A percentile compares a stretch with the other conserved stretches of the same genome.
These are phyloP conservation scores for Mycogone perniciosa DNA, from an alignment of 2,329 filamentous ascomycete genomes.

Conservation along the genomic window DNA sequence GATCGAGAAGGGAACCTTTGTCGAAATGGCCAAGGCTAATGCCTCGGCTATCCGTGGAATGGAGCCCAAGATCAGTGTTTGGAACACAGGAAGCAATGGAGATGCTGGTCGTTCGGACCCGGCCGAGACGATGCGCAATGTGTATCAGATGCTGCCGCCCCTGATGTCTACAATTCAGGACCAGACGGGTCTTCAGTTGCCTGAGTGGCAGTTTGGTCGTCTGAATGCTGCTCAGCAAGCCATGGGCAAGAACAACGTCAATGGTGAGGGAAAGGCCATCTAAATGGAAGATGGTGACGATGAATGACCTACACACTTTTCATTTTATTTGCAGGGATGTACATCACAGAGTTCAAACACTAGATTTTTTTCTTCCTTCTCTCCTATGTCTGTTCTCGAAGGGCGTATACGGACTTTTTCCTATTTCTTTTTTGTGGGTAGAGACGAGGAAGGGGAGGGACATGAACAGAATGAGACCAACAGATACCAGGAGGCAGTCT, in stretches of 20 bases:
- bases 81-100: constrained; percentile 64
- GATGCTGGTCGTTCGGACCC: constrained; percentile 44
- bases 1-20: constrained; percentile 76
- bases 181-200: constrained; percentile 76
- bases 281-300: not conserved
- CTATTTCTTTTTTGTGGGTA: too few species aligned
- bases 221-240: constrained; percentile 31
- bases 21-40: constrained; percentile 72
- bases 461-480: too few species aligned
- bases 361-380: too few species aligned
- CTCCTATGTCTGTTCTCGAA: too few species aligned
- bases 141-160: constrained; percentile 80
- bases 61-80: constrained; percentile 84
- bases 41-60: constrained; percentile 68
- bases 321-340: not conserved
- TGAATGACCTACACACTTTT: not conserved
- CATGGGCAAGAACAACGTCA: constrained; percentile 19
- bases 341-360: too few species aligned
- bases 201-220: constrained; percentile 64
- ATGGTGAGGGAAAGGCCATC: constrained; percentile 2
- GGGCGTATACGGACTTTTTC: too few species aligned
- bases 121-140: constrained; percentile 59
- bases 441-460: too few species aligned
- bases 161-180: constrained; percentile 81
- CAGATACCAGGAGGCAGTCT: too few species aligned